Conservation (phyloP, 768 basidiomycete species). For the Mycena filopes region DNA sequence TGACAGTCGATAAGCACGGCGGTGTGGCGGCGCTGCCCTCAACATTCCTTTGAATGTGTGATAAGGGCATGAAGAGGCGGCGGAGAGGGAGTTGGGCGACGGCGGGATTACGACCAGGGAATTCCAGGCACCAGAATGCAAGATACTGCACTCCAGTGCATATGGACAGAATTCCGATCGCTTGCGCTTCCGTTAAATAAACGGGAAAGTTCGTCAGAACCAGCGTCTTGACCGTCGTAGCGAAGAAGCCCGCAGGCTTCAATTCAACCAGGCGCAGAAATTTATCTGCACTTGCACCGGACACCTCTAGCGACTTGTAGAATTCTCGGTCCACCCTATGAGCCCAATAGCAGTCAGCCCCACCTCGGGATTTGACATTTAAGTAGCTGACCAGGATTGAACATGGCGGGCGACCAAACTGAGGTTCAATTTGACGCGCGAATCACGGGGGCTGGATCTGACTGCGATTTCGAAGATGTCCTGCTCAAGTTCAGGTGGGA, state of each 20-base stretch:
- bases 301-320: constrained; percentile 6
- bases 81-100: constrained; percentile 1
- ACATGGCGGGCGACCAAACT: constrained; percentile 15
- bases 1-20: neutral
- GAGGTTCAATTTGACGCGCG: constrained; percentile 2
- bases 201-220: neutral
- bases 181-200: neutral
- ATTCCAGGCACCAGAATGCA: neutral
- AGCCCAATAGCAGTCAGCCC: neutral
- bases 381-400: constrained; percentile 11
- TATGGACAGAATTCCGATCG: constrained; percentile 3
- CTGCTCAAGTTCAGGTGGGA: constrained; percentile 11
- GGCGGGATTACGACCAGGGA: neutral
- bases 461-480: constrained; percentile 13
- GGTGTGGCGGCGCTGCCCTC: neutral
- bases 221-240: neutral
- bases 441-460: neutral
- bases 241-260: constrained; percentile 11
- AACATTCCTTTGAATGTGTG: neutral
- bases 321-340: constrained; percentile 6
- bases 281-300: neutral
- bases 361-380: neutral
- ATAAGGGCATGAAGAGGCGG: neutral
- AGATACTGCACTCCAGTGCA: constrained; percentile 5
- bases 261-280: neutral